Evolutionary conservation across 2,329 filamentous ascomycete genomes (phyloP).

Genomic region (Colletotrichum navitas): DNA sequence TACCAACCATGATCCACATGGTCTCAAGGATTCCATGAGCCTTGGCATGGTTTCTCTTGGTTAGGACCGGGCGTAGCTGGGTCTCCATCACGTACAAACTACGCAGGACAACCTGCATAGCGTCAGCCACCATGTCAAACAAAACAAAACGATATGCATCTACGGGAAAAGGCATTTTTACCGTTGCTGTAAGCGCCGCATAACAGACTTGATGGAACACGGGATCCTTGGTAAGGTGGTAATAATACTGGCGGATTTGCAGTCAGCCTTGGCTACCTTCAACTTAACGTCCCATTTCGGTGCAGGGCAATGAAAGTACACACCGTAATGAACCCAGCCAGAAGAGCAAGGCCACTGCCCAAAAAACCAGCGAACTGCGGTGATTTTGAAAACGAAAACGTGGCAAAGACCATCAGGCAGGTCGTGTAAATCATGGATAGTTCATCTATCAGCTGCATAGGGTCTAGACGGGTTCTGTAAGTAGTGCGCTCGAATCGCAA

Average conservation of each 20-base stretch:
- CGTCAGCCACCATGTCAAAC: background rate
- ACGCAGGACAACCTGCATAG: constrained; percentile 69
- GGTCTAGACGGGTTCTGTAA: constrained; percentile 54
- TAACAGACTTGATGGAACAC: constrained; percentile 87
- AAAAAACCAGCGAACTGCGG: constrained; percentile 63
- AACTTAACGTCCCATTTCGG: background rate
- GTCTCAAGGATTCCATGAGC: constrained; percentile 62
- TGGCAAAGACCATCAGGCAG: constrained; percentile 71
- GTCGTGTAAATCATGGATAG: constrained; percentile 72
- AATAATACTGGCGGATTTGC: constrained; percentile 56
- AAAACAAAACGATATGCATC: background rate
- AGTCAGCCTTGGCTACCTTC: constrained; percentile 8
- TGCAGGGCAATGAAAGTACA: constrained; percentile 51
- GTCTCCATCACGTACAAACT: constrained; percentile 81
- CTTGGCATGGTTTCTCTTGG: constrained; percentile 61
- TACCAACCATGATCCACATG: constrained; percentile 82
- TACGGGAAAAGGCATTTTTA: background rate
- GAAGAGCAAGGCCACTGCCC: constrained; percentile 66
- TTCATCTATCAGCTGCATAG: constrained; percentile 72
- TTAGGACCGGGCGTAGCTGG: constrained; percentile 60
- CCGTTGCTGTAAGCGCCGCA: constrained; percentile 74
- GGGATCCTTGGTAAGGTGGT: constrained; percentile 85
- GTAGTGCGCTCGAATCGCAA: background rate
- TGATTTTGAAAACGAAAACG: constrained; percentile 77
- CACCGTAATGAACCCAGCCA: constrained; percentile 79